Evolutionary conservation across 345 rosid species (phyloP), one percentile per base, ranked within the genome.

Genomic region (Citrus maxima): DNA sequence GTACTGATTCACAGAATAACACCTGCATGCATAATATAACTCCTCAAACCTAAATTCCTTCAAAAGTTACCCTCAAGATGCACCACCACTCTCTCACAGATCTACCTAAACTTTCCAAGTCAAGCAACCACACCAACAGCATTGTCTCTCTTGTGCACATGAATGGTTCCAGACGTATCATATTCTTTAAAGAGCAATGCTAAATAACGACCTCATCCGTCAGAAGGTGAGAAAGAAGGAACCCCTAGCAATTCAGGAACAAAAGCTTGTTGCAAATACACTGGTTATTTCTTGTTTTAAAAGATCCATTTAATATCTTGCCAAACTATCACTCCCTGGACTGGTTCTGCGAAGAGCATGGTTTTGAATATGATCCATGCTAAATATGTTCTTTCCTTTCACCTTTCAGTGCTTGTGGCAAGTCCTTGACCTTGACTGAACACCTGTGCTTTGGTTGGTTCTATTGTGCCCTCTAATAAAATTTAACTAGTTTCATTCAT

Each of bases 401-500:
- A 3, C 25, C 30, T 67, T 16, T 8, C 10, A 3, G 64, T 42
- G 16, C 37, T 38, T 74, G 42, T 46, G 14, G 35, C 13, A 64
- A 70, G 56, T 55, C 21, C 71, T 51, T 64, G 66, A 74, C 21
- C 71, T 51, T 64, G 66, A 74, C 51, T 12, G 16, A n/a, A n/a
- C 35, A 61, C 51, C 49, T 42, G 49, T 46, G 5, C 63, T 34
- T 70, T 54, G 25, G 10, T 9, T 1, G 54, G 25, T 76, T 65
- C 73, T 63, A 28, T 19, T 38, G 5, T 63, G 65, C 34, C 6
- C 71, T 27, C 46, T 65, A 16, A 4, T 27, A 35, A 28, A 79
- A 73, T 70, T 78, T 80, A 66, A 67, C 60, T 18, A 73, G n/a
- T 70, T 79, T 70, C 66, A 68, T 21, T 77, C 13, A 46, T 46